phyloP scores from a whole-genome alignment of 805 yeast species.

The Candida michaelii region DNA sequence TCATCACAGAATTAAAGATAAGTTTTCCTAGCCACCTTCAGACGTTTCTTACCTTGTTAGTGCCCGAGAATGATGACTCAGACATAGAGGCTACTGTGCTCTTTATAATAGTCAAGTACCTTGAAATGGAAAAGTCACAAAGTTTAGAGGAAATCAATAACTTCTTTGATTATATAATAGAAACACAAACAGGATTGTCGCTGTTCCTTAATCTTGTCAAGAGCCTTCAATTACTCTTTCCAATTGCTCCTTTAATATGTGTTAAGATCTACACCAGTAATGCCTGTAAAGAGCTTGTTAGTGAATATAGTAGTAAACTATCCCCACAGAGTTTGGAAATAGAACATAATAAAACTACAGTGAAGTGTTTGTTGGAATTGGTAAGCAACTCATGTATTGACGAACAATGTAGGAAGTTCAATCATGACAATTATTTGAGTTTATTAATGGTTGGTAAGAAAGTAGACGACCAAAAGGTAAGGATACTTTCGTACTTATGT shows the following conservation, averaged over 20 bases:
- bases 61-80: conserved; percentile 14
- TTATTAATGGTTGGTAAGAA: conserved; percentile 30
- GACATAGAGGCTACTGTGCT: conserved; percentile 19
- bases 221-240: conserved; percentile 25
- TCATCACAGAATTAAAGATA: conserved; percentile 21
- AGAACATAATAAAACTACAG: conserved; percentile 1
- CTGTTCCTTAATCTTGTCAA: conserved; percentile 22
- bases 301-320: conserved; percentile 15
- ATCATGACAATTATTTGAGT: conserved; percentile 44
- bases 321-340: conserved; percentile 6
- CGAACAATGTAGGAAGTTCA: conserved; percentile 48
- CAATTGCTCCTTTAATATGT: conserved; percentile 26
- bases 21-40: conserved; percentile 21
- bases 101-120: conserved; percentile 21
- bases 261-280: conserved; percentile 23
- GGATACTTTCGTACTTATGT: conserved; percentile 42
- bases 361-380: conserved; percentile 9
- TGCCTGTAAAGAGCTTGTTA: conserved; percentile 18
- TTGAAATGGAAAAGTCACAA: conserved; percentile 17
- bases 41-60: conserved; percentile 19
- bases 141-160: conserved; percentile 19
- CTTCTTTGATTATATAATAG: conserved; percentile 23
- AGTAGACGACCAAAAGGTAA: conserved; percentile 21
- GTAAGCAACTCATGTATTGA: conserved; percentile 46
- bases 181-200: conserved; percentile 10